phyloP scores from a whole-genome alignment of 371 early-diverging fungal species.

The Mucor velutinosus region DNA sequence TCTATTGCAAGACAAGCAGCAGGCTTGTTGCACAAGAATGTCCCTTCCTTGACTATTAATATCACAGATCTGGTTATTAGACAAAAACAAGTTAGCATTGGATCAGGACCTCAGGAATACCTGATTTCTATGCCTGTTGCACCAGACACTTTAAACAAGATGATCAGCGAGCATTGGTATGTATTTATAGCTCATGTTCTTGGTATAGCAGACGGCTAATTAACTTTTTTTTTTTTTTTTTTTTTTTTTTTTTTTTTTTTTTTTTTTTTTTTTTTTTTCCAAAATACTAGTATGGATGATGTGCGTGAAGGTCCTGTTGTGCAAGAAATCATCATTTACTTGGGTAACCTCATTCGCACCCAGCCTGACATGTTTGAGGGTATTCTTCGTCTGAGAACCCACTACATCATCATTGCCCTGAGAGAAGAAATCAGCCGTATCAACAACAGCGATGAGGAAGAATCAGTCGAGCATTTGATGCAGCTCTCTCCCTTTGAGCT shows the following conservation, averaged over 20 bases:
- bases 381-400: constrained; percentile 79
- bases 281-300: constrained; percentile 70
- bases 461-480: constrained; percentile 79
- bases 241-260: too few species aligned
- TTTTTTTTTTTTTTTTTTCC: too few species aligned
- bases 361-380: constrained; percentile 76
- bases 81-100: constrained; percentile 79
- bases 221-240: too few species aligned
- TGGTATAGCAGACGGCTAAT: not conserved
- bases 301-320: constrained; percentile 83
- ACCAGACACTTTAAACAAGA: constrained; percentile 67
- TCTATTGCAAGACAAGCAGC: constrained; percentile 82
- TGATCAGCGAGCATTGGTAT: constrained; percentile 65
- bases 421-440: constrained; percentile 83
- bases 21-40: constrained; percentile 76
- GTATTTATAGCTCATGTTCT: not conserved
- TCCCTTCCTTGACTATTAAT: constrained; percentile 77
- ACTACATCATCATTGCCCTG: constrained; percentile 80
- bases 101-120: constrained; percentile 71
- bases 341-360: constrained; percentile 74
- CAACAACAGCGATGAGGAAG: constrained; percentile 72
- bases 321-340: constrained; percentile 79
- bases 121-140: constrained; percentile 67
- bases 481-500: constrained; percentile 79
- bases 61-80: constrained; percentile 83